A percentile compares a stretch with the other conserved stretches of the same genome.
Evolutionary conservation across 441 rosid species (phyloP).

Genomic region (Mallotus japonicus): DNA sequence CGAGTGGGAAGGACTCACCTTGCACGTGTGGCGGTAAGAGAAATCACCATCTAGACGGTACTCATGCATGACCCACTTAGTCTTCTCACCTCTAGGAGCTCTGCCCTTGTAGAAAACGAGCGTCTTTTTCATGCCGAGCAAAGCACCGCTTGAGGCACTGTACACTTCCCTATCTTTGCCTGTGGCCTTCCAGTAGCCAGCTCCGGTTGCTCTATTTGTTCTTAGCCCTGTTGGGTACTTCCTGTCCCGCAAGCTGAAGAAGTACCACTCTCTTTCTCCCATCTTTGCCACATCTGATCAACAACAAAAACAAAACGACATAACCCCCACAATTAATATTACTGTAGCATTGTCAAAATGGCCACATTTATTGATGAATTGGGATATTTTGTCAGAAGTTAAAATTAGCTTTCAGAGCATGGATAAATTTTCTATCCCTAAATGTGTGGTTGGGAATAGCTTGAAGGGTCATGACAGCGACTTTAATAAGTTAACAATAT

Average conservation of each 20-base stretch:
- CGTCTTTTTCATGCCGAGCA: constrained; percentile 93
- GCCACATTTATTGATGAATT: constrained; percentile 2
- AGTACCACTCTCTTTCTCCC: constrained; percentile 97
- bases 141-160: constrained; percentile 47
- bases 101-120: constrained; percentile 92
- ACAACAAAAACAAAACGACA: neutral
- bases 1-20: constrained; percentile 43
- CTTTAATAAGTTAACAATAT: neutral
- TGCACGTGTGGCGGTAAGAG: constrained; percentile 75
- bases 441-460: neutral
- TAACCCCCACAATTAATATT: neutral
- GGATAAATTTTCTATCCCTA: neutral
- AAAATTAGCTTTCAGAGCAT: constrained; percentile 1
- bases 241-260: constrained; percentile 91
- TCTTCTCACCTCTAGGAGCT: constrained; percentile 94
- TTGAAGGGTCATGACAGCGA: constrained; percentile 1
- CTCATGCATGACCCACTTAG: constrained; percentile 99
- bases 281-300: constrained; percentile 73
- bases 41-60: constrained; percentile 88
- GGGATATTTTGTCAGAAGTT: constrained; percentile 7
- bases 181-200: constrained; percentile 98
- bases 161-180: constrained; percentile 88
- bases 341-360: neutral
- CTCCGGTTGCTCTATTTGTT: constrained; percentile 90
- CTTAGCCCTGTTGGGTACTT: constrained; percentile 95